These are phyloP conservation scores for Linum tenue DNA, from an alignment of 345 rosid species.

Conservation along the genomic window DNA sequence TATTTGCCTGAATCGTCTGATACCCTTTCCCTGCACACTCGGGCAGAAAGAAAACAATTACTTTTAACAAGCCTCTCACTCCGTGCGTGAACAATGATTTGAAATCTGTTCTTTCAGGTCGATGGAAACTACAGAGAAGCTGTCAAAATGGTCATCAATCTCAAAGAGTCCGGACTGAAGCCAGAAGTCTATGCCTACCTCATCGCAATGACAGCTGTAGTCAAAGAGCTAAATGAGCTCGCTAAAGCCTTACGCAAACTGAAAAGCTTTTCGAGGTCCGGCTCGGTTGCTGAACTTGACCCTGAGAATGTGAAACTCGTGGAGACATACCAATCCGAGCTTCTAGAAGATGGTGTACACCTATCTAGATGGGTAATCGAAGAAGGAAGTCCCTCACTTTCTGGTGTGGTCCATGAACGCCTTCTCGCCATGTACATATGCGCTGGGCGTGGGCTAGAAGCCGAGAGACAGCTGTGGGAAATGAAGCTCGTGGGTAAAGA, in stretches of 20 bases:
- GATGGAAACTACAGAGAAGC: slow-evolving; percentile 76
- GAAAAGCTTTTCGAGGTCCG: slow-evolving; percentile 48
- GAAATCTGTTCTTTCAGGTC: slow-evolving; percentile 29
- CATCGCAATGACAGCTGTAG: slow-evolving; percentile 86
- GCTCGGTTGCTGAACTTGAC: slow-evolving; percentile 53
- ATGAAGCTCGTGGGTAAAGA: slow-evolving; percentile 80
- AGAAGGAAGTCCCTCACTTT: slow-evolving; percentile 47
- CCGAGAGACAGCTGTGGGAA: slow-evolving; percentile 86
- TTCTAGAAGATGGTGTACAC: slow-evolving; percentile 50
- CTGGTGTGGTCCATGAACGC: slow-evolving; percentile 67
- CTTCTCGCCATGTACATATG: slow-evolving; percentile 91
- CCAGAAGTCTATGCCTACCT: slow-evolving; percentile 83
- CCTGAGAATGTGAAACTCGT: slow-evolving; percentile 37
- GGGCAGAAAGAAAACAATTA: too few relatives aligned
- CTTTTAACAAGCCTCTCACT: too few relatives aligned
- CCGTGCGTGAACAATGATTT: too few relatives aligned
- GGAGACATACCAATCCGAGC: slow-evolving; percentile 62
- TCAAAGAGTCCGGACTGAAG: slow-evolving; percentile 62
- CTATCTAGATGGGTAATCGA: slow-evolving; percentile 66
- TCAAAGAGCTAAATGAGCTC: slow-evolving; percentile 75
- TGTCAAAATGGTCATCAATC: slow-evolving; percentile 48
- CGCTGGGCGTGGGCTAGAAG: slow-evolving; percentile 72
- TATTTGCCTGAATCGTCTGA: too few relatives aligned
- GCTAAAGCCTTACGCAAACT: slow-evolving; percentile 65
- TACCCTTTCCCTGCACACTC: too few relatives aligned